These are phyloP conservation scores for Cichorium intybus DNA, from an alignment of 140 eudicot genomes.

Conservation along the genomic window DNA sequence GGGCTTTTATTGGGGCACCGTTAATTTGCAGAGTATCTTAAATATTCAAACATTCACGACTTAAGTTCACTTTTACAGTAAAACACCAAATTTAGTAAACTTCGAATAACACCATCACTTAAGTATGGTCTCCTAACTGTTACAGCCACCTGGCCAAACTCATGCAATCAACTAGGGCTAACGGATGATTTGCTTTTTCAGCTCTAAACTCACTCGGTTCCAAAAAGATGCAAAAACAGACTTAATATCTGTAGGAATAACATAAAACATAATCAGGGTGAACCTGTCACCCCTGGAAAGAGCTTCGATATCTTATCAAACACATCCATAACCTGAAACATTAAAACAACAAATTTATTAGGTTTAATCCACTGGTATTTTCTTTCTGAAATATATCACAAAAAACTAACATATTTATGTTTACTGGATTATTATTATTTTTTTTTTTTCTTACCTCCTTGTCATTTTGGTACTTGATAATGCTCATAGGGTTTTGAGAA, in stretches of 20 bases:
- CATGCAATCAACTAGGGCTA: constrained; percentile 27
- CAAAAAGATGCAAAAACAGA: constrained; percentile 16
- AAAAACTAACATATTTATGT: not conserved
- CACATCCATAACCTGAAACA: constrained; percentile 87
- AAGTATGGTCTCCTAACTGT: constrained; percentile 18
- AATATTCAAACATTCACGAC: constrained; percentile 5
- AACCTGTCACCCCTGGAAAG: constrained; percentile 85
- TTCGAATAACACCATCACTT: constrained; percentile 1
- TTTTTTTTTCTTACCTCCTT: constrained; percentile 60
- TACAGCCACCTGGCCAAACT: constrained; percentile 9
- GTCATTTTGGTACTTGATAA: constrained; percentile 94
- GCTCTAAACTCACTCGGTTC: constrained; percentile 24
- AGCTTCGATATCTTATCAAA: constrained; percentile 88
- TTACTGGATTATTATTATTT: not conserved
- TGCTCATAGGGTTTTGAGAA: constrained; percentile 92
- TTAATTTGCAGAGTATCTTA: not conserved
- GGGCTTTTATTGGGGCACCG: no score
- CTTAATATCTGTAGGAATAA: constrained; percentile 7
- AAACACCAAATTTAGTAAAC: constrained; percentile 8
- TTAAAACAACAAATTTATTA: not conserved
- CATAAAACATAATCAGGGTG: constrained; percentile 33
- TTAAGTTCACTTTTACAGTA: not conserved
- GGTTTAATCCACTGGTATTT: not conserved
- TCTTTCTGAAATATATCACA: no score
- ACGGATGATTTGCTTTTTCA: constrained; percentile 24